Evolutionary conservation across 345 rosid genomes (phyloP), one percentile per base, ranked within the genome.

Genomic region (Microcos paniculata): DNA sequence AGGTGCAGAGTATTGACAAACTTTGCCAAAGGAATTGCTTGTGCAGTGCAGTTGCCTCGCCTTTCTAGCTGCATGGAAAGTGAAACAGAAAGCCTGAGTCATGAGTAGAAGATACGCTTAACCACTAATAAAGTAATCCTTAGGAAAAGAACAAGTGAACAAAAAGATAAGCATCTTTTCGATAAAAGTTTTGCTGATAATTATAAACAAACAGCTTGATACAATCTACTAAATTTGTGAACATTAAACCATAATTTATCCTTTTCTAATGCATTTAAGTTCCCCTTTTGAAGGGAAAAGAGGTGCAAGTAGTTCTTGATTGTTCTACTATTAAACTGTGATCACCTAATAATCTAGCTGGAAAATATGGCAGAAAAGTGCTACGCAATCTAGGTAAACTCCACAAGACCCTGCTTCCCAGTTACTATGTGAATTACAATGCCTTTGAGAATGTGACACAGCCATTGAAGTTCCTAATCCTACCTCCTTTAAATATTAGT

Each of bases 31-130:
- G 81, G 97, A 85, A 96, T 87, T 57, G 99, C 99, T 42, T 97
- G 38, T n/a, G n/a, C n/a, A n/a, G 90, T 70, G 95, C 76, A 75
- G 98, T 96, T 82, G 99, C 99, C 88, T 96, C 99, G 79, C 91
- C 95, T n/a, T 83, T 96, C 97, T 23, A 93, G 89, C 99, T 96
- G 91, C 80, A 83, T 31, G 59, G 33, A 46, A 52, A 77, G 57
- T 55, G n/a, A 70, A 40, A 76, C 15, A 49, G 58, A 30, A 59
- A 64, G 64, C 43, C 13, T 72, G 77, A 78, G 28, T 70, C 42
- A 76, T 64, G 55, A 33, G 19, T 53, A 71, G 52, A 68, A 75
- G 1, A 33, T 61, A 38, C 24, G 33, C 42, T 53, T 70, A n/a
- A n/a, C n/a, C n/a, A 56, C 3, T 18, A 56, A 21, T 12, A 40